Percentiles rank a stretch among this genome's conserved stretches.
These are phyloP conservation scores for Atalantia buxifolia DNA, from an alignment of 345 rosid species.

Conservation along the genomic window DNA sequence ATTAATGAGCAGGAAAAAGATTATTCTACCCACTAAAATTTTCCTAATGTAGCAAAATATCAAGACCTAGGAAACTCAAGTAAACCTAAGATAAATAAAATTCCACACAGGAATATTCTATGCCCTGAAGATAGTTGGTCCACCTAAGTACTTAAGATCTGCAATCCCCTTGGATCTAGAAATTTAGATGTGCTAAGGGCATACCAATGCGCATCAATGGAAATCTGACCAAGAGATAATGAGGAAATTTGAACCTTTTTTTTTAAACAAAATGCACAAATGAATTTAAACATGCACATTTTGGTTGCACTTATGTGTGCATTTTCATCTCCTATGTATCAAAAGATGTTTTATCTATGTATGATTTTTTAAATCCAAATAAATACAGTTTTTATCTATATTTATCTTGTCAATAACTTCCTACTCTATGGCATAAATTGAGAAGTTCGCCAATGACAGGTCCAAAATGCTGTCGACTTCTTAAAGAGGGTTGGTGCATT, in stretches of 20 bases:
- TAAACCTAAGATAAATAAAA: not conserved
- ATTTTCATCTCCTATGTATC: not conserved
- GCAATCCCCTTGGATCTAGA: not conserved
- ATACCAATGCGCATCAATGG: not conserved
- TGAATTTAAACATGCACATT: not conserved
- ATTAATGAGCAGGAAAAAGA: not conserved
- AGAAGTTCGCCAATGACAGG: slow-evolving; percentile 47
- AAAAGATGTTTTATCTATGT: not conserved
- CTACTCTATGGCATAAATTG: slow-evolving; percentile 6
- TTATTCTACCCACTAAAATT: not conserved
- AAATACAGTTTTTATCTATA: not conserved
- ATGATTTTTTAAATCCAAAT: not conserved
- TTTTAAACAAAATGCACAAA: not conserved
- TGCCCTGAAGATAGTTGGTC: not conserved
- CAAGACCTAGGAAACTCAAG: not conserved
- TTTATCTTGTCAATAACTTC: not conserved
- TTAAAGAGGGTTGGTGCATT: slow-evolving; percentile 90
- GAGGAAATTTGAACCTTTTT: not conserved
- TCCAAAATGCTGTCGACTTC: slow-evolving; percentile 88
- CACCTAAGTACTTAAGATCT: not conserved
- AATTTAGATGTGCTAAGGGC: not conserved
- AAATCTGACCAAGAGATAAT: slow-evolving; percentile 4
- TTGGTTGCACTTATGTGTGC: not conserved
- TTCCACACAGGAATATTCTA: not conserved
- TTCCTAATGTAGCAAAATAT: not conserved